Conservation (phyloP, 208 protist genomes). For the Borovskyia barvae region DNA sequence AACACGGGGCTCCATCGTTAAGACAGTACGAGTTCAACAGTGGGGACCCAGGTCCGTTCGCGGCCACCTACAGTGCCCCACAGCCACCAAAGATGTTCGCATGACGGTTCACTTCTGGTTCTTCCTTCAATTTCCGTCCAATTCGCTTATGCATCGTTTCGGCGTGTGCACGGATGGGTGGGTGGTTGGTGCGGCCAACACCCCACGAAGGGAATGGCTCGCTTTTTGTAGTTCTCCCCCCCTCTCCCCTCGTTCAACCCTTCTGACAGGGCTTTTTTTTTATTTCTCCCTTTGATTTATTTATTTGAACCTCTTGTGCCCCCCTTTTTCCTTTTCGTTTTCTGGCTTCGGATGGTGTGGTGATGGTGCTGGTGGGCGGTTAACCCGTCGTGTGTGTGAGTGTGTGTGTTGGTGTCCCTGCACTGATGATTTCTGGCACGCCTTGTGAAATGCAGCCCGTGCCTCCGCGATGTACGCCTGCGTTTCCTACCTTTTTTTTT, state of each 20-base stretch:
- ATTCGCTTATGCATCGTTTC: neutral
- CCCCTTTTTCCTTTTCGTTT: conserved; percentile 8
- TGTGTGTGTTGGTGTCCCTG: too few species aligned
- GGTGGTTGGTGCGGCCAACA: too few species aligned
- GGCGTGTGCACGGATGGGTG: too few species aligned
- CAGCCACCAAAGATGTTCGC: conserved; percentile 25
- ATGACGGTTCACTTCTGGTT: too few species aligned
- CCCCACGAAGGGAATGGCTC: too few species aligned
- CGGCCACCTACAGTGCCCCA: conserved; percentile 8
- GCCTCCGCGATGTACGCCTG: neutral
- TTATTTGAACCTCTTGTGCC: neutral
- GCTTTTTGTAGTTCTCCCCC: neutral
- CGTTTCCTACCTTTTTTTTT: neutral
- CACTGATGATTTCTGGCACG: too few species aligned
- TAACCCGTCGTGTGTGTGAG: too few species aligned
- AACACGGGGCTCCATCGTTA: conserved; percentile 33
- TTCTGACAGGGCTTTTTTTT: neutral
- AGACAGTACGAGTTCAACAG: conserved; percentile 64
- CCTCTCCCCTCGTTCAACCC: neutral
- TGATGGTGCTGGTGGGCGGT: too few species aligned
- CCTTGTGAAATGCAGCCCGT: too few species aligned
- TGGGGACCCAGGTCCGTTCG: conserved; percentile 3
- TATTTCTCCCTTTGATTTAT: neutral
- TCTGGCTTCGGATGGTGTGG: too few species aligned
- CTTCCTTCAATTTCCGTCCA: neutral